Conservation (phyloP, 2,329 filamentous ascomycete genomes). For the Intubia oerlemansii region DNA sequence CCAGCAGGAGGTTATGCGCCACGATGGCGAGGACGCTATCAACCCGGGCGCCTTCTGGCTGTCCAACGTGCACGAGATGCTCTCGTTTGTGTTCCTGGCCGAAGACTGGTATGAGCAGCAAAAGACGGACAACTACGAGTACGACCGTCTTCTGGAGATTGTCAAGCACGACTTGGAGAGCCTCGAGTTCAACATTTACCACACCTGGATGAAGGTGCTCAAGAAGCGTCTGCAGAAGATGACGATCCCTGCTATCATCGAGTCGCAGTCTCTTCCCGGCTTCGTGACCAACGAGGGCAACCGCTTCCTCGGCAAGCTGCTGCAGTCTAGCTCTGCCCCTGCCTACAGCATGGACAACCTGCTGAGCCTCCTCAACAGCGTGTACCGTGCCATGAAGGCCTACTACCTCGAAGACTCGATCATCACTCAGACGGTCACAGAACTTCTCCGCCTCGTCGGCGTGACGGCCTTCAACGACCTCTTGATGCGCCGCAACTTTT, state of each 20-base stretch:
- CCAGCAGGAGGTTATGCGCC: constrained; percentile 97
- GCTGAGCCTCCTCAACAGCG: constrained; percentile 83
- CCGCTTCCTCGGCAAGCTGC: constrained; percentile 89
- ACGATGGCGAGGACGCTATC: constrained; percentile 91
- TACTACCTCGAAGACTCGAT: constrained; percentile 95
- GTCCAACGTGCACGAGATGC: constrained; percentile 98
- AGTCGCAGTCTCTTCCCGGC: constrained; percentile 91
- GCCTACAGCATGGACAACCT: constrained; percentile 99
- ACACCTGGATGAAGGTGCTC: constrained; percentile 99
- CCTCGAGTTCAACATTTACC: constrained; percentile 98
- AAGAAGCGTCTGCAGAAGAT: constrained; percentile 99
- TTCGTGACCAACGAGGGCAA: constrained; percentile 99
- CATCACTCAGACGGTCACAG: constrained; percentile 85
- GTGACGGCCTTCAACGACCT: constrained; percentile 98
- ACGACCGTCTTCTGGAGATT: constrained; percentile 90
- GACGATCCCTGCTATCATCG: constrained; percentile 98
- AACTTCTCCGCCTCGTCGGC: constrained; percentile 78
- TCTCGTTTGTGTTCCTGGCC: constrained; percentile 95
- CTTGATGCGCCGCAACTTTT: constrained; percentile 92
- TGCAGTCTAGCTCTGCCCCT: constrained; percentile 73
- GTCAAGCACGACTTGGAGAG: constrained; percentile 98
- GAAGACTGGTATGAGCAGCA: constrained; percentile 99
- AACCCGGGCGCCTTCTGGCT: constrained; percentile 98
- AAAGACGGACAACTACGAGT: constrained; percentile 98
- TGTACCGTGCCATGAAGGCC: constrained; percentile 96